These are phyloP conservation scores for Citrus medica DNA, from an alignment of 345 rosid species.

Conservation along the genomic window DNA sequence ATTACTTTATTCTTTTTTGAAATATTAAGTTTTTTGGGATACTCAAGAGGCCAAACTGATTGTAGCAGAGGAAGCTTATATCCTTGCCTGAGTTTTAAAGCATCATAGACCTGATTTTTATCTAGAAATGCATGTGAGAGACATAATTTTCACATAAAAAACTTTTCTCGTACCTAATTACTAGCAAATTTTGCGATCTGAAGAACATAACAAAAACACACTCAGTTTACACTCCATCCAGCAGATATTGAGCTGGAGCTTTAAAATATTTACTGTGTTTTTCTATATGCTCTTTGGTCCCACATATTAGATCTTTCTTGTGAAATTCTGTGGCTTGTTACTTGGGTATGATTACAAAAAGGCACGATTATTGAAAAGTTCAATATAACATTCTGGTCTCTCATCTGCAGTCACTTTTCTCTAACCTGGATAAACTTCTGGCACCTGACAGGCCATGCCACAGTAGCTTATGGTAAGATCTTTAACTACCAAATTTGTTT, in stretches of 20 bases:
- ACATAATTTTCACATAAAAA: background rate
- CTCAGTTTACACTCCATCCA: background rate
- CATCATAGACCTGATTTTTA: background rate
- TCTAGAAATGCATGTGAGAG: background rate
- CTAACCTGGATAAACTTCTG: conserved; percentile 71
- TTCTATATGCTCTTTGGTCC: background rate
- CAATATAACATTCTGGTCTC: conserved; percentile 18
- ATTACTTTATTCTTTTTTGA: conserved; percentile 1
- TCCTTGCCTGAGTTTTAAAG: background rate
- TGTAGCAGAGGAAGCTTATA: background rate
- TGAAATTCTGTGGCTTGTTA: background rate
- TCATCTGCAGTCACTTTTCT: conserved; percentile 68
- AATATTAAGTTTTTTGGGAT: background rate
- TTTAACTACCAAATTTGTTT: background rate
- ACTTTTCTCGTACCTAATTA: background rate
- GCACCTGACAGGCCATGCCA: conserved; percentile 94
- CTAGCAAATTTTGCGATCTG: background rate
- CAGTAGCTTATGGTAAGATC: conserved; percentile 78
- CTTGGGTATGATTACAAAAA: background rate
- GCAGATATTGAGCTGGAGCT: background rate
- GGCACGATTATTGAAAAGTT: background rate
- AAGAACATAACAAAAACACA: background rate
- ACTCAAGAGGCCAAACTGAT: background rate
- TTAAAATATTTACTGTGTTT: background rate
- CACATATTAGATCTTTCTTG: background rate